phyloP scores from a whole-genome alignment of 441 rosid genomes.

The Melastoma candidum region DNA sequence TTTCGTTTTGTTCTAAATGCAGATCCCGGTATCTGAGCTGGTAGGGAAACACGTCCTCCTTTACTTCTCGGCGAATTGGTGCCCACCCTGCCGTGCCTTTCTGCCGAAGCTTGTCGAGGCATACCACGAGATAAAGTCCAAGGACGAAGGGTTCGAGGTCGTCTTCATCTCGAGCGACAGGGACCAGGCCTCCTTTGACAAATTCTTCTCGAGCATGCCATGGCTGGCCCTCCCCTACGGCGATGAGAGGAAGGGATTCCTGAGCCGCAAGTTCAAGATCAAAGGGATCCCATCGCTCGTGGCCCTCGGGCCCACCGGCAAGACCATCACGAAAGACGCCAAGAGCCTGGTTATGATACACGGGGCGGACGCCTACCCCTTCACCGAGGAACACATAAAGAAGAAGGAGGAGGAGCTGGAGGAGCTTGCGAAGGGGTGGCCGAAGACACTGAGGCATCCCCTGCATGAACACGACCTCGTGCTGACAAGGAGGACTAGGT shows the following conservation, averaged over 20 bases:
- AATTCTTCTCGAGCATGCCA: no score
- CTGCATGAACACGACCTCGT: slow-evolving; percentile 26
- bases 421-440: slow-evolving; percentile 17
- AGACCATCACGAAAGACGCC: no score
- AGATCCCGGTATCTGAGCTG: slow-evolving; percentile 51
- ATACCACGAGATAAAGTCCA: slow-evolving; percentile 52
- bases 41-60: slow-evolving; percentile 64
- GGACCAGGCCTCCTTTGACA: slow-evolving; percentile 37
- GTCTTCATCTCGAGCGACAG: slow-evolving; percentile 69
- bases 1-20: slow-evolving; percentile 6
- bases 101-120: slow-evolving; percentile 51
- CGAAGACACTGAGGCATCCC: slow-evolving; percentile 22
- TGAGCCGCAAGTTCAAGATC: no score
- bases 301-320: no score
- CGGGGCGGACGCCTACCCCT: not conserved
- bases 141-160: slow-evolving; percentile 46
- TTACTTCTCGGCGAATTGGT: slow-evolving; percentile 84
- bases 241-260: no score
- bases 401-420: slow-evolving; percentile 1
- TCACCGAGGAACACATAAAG: slow-evolving; percentile 1
- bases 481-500: slow-evolving; percentile 23
- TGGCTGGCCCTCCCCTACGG: no score
- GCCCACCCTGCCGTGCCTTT: slow-evolving; percentile 71
- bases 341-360: no score
- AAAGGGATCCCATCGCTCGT: no score